Evolutionary conservation across 164 flowering plant genomes (phyloP).

Genomic region (Paratinospora sagittata): DNA sequence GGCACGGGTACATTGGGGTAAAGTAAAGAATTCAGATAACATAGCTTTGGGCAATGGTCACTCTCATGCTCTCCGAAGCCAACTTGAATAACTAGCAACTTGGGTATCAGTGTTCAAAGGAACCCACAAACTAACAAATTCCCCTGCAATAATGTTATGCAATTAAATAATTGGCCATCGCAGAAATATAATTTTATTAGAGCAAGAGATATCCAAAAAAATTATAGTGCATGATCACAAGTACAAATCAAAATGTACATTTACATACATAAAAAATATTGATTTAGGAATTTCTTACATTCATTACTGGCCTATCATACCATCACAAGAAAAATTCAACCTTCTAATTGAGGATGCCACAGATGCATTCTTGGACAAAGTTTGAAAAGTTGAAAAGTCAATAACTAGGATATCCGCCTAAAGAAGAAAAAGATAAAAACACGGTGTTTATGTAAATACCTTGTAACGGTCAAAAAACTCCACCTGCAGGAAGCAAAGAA

Average conservation of each 20-base stretch:
- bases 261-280: neutral
- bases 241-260: neutral
- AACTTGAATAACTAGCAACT: too few relatives aligned
- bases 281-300: neutral
- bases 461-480: slow-evolving; percentile 90
- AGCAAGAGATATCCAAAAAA: too few relatives aligned
- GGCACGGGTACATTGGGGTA: too few relatives aligned
- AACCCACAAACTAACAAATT: too few relatives aligned
- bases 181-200: too few relatives aligned
- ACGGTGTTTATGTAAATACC: slow-evolving; percentile 35
- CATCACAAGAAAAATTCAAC: neutral
- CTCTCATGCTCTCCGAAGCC: too few relatives aligned
- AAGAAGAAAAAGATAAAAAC: neutral
- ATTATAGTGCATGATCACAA: too few relatives aligned
- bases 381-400: neutral
- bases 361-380: neutral
- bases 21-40: too few relatives aligned
- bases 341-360: neutral
- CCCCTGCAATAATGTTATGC: too few relatives aligned
- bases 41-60: too few relatives aligned
- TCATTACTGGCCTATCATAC: neutral
- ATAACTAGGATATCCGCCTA: neutral
- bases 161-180: too few relatives aligned
- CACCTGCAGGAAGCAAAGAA: slow-evolving; percentile 46
- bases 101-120: too few relatives aligned